Evolutionary conservation across 306 rosid genomes (phyloP).

Genomic region (Sindora glabra): DNA sequence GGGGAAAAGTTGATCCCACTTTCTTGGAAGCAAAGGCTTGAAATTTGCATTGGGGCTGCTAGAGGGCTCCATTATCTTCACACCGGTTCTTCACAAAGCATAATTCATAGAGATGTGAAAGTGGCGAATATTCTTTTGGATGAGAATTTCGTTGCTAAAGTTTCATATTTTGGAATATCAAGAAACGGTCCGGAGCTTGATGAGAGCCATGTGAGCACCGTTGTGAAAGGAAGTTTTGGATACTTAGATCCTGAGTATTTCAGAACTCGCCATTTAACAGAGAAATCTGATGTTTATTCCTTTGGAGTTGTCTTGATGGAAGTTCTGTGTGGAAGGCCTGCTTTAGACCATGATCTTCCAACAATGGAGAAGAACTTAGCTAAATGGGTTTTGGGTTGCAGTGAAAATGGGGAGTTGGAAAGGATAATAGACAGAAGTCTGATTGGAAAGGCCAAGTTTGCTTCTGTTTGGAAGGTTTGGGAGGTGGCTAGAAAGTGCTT

Average conservation of each 20-base stretch:
- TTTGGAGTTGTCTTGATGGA: slow-evolving; percentile 27
- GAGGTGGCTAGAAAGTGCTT: too few species aligned
- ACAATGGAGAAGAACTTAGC: too few species aligned
- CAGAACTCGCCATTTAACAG: neutral
- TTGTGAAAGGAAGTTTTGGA: slow-evolving; percentile 30
- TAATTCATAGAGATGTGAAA: neutral
- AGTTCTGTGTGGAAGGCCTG: slow-evolving; percentile 9
- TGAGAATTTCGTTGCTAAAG: slow-evolving; percentile 27
- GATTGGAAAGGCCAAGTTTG: too few species aligned
- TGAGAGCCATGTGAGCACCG: slow-evolving; percentile 16
- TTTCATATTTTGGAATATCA: slow-evolving; percentile 25
- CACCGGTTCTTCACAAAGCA: neutral
- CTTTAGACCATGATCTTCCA: neutral
- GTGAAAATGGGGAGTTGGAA: too few species aligned
- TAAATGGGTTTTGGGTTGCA: too few species aligned
- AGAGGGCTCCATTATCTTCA: neutral
- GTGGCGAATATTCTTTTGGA: neutral
- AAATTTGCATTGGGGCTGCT: neutral
- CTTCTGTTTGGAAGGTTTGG: too few species aligned
- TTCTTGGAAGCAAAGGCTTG: neutral
- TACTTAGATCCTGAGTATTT: slow-evolving; percentile 28
- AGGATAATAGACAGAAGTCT: too few species aligned
- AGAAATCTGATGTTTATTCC: slow-evolving; percentile 31
- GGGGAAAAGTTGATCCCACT: neutral
- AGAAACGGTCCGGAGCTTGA: neutral